Evolutionary conservation across 257 asterid genomes (phyloP).

Genomic region (Fraxinus cuspidata): DNA sequence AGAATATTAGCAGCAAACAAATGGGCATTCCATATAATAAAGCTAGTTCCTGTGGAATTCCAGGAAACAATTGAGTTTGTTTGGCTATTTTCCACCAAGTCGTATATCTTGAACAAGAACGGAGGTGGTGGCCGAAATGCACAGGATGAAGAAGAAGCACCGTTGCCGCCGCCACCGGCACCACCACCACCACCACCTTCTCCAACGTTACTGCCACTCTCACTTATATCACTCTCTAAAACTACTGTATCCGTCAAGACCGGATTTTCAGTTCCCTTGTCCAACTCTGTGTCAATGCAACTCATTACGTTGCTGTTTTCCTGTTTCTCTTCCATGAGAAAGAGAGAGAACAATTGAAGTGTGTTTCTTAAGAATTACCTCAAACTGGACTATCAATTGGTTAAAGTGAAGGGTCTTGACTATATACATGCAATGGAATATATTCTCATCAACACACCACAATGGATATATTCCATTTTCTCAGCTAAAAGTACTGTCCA

Average conservation of each 20-base stretch:
- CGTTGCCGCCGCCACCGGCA: not conserved
- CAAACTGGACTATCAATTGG: not conserved
- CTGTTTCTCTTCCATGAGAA: constrained; percentile 31
- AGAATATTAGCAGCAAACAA: constrained; percentile 47
- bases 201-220: not conserved
- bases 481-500: not conserved
- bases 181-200: constrained; percentile 9
- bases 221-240: constrained; percentile 15
- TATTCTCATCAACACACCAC: not conserved
- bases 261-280: constrained; percentile 7
- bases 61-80: constrained; percentile 42
- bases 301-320: constrained; percentile 16
- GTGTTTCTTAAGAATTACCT: not conserved
- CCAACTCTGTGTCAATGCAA: not conserved
- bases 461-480: not conserved
- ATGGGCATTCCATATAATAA: constrained; percentile 42
- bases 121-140: constrained; percentile 33
- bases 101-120: constrained; percentile 48
- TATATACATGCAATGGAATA: not conserved
- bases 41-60: constrained; percentile 50
- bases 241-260: not conserved
- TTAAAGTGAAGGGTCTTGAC: not conserved
- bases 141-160: constrained; percentile 10
- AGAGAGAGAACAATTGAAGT: not conserved
- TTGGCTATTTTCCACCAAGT: constrained; percentile 39